A percentile compares a stretch with the other conserved stretches of the same genome.
Evolutionary conservation across 2,329 filamentous ascomycete species (phyloP).

Genomic region (Beauveria brongniartii): DNA sequence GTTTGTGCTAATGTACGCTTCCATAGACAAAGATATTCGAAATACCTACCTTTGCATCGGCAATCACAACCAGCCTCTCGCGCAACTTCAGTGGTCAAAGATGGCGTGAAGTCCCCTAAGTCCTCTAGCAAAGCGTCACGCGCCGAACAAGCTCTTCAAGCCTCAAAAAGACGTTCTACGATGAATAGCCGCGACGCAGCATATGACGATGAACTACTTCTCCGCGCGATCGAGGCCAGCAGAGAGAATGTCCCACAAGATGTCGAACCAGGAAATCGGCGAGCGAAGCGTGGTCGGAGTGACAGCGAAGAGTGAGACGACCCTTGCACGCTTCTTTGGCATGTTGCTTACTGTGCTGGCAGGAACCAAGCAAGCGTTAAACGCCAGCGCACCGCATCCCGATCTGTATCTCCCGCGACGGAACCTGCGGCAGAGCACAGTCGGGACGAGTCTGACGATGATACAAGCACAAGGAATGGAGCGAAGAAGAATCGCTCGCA

Average conservation of each 20-base stretch:
- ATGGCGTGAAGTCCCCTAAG: conserved; percentile 46
- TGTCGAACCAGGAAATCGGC: conserved; percentile 42
- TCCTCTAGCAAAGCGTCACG: conserved; percentile 49
- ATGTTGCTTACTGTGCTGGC: conserved; percentile 16
- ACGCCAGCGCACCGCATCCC: conserved; percentile 74
- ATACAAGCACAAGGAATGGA: conserved; percentile 41
- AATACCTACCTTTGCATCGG: conserved; percentile 54
- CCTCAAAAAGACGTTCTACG: conserved; percentile 80
- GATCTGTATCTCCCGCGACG: conserved; percentile 52
- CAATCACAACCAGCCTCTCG: conserved; percentile 49
- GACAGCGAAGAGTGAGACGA: conserved; percentile 84
- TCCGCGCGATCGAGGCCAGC: conserved; percentile 89
- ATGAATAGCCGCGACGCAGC: conserved; percentile 96
- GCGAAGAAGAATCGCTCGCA: conserved; percentile 54
- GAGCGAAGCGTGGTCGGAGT: conserved; percentile 76
- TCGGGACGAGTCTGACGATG: conserved; percentile 66
- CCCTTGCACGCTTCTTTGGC: conserved; percentile 16
- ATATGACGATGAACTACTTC: conserved; percentile 87
- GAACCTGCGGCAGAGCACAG: conserved; percentile 39
- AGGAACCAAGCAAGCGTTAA: conserved; percentile 68
- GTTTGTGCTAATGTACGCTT: conserved; percentile 11
- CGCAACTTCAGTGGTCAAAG: conserved; percentile 58
- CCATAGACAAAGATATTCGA: conserved; percentile 55
- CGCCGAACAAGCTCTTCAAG: conserved; percentile 41
- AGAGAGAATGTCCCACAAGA: conserved; percentile 63